A percentile compares a stretch with the other conserved stretches of the same genome.
Conservation (phyloP, 225 moss, liverwort and hornwort genomes). For the Neckera pumila region DNA sequence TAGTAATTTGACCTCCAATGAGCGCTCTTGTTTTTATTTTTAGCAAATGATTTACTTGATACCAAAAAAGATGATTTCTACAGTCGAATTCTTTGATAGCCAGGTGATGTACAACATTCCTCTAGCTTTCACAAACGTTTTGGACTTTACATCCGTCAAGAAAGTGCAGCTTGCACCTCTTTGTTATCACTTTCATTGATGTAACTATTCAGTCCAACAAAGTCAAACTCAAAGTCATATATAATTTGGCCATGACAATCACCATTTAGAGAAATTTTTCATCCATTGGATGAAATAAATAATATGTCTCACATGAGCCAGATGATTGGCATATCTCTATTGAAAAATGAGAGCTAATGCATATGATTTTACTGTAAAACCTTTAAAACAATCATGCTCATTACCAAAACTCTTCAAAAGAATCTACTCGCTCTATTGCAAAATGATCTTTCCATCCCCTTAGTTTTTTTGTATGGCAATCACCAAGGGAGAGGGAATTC, state of each 20-base stretch:
- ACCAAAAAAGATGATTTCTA: too few relatives aligned
- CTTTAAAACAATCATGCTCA: background rate
- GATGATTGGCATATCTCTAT: fast-evolving
- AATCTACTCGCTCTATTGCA: too few relatives aligned
- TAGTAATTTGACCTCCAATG: background rate
- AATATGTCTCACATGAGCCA: background rate
- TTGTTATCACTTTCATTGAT: background rate
- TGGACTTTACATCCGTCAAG: background rate
- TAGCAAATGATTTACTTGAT: too few relatives aligned
- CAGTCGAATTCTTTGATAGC: background rate
- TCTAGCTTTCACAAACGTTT: background rate
- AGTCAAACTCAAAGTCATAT: background rate
- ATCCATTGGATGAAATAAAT: background rate
- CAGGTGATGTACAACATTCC: background rate
- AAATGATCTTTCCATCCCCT: too few relatives aligned
- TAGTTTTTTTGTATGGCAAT: too few relatives aligned
- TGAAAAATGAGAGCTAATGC: background rate
- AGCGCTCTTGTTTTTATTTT: background rate
- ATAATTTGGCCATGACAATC: background rate
- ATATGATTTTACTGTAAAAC: background rate
- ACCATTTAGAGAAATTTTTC: background rate
- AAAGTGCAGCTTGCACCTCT: background rate
- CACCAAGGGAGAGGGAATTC: too few relatives aligned
- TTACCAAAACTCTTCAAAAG: background rate
- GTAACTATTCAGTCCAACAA: background rate